phyloP scores from a whole-genome alignment of 2,329 filamentous ascomycete genomes.

The Parasarocladium wereldwijsianum region DNA sequence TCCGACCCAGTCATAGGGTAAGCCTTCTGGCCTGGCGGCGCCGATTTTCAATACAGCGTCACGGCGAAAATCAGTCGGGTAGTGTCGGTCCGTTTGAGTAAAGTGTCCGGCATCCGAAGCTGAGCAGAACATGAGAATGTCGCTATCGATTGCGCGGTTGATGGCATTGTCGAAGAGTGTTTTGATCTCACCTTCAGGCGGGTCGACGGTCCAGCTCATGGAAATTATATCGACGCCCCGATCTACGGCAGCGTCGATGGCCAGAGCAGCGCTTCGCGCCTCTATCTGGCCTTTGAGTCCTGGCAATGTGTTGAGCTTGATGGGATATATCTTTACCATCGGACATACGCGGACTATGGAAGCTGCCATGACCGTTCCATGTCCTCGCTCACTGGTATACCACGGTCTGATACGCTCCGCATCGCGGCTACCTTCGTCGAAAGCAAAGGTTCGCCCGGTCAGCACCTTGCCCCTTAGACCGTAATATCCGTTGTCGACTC shows the following conservation, averaged over 20 bases:
- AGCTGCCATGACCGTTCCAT: conserved; percentile 2
- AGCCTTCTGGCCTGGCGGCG: conserved; percentile 1
- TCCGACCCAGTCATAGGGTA: conserved; percentile 1
- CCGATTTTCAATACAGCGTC: not conserved
- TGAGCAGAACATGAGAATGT: conserved; percentile 2
- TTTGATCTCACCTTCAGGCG: not conserved
- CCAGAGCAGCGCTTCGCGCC: too few relatives aligned
- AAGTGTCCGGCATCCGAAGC: conserved; percentile 1
- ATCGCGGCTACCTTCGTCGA: too few relatives aligned
- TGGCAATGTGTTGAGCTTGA: conserved; percentile 1
- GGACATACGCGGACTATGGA: conserved; percentile 2
- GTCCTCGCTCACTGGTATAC: conserved; percentile 1
- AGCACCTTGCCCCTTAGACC: not conserved
- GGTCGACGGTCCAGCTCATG: conserved; percentile 2
- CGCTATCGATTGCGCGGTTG: not conserved
- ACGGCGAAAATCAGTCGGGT: not conserved
- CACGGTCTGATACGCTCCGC: conserved; percentile 1
- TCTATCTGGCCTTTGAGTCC: too few relatives aligned
- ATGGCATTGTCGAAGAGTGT: conserved; percentile 1
- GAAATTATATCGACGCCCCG: conserved; percentile 2
- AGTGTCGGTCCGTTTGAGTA: not conserved
- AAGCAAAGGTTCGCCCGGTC: conserved; percentile 1
- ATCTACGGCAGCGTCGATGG: conserved; percentile 2
- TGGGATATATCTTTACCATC: conserved; percentile 3
- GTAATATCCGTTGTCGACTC: not conserved